Evolutionary conservation across 2,329 filamentous ascomycete species (phyloP), one percentile per base, ranked within the genome.

Genomic region (Cladosporium colombiae): DNA sequence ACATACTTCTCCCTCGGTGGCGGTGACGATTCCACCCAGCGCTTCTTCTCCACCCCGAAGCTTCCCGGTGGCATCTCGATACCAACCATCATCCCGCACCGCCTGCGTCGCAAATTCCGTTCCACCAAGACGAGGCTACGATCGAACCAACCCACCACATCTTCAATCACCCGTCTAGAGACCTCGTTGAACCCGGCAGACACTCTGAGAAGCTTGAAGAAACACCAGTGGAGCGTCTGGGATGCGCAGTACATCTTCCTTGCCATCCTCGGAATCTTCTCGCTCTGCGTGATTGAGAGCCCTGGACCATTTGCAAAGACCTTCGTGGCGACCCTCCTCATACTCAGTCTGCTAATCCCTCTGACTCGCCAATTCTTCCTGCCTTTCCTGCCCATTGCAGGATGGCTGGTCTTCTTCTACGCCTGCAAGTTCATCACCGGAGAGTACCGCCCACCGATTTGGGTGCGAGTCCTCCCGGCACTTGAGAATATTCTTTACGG

Each of bases 401-500:
- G 88, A 27, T 98, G 93, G 87, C 83, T 97, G 49, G 82, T 97
- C 58, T 92, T 96, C 77, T 97, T 97, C 81, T 97, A 95, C 78
- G 89, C 90, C 69, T 95, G 91, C 83, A 90, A 94, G 75, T 97
- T 96, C 81, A 93, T 97, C 72, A 91, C 92, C 44, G 86, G 88
- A 71, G 91, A 94, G 75, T 95, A 93, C 81, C 89, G 94, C 71
- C 93, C 93, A 67, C 90, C 92, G 68, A 97, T 97, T 74, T 97
- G 93, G 91, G 94, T 97, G 70, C 92, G 93, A 74, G 92, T 98
- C 31, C 86, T 98, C 40, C 94, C 94, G 5, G 92, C 94, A 21
- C 86, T 98, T 69, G 94, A 98, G 81, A 97, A 98, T 78, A 95
- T 98, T 68, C 85, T 98, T 37, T 98, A 97, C 76, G 94, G 94